Conservation (phyloP, 2,329 filamentous ascomycete genomes). For the Cladophialophora exuberans region DNA sequence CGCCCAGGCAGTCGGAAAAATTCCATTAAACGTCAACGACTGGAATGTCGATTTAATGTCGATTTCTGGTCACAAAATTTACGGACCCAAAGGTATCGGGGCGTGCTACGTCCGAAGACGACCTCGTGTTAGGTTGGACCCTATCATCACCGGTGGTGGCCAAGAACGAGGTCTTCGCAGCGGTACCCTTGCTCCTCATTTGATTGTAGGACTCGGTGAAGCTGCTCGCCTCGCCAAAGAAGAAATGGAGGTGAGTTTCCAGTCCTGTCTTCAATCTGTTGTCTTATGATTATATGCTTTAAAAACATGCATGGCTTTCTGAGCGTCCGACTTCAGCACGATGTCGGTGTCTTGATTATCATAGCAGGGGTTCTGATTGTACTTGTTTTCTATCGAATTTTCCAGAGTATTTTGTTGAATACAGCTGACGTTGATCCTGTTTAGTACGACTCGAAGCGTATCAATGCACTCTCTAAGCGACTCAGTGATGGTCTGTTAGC, state of each 20-base stretch:
- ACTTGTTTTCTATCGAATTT: constrained; percentile 1
- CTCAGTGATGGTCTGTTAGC: constrained; percentile 79
- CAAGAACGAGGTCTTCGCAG: constrained; percentile 95
- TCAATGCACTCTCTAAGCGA: constrained; percentile 80
- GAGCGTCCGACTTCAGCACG: constrained; percentile 65
- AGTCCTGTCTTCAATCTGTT: constrained; percentile 24
- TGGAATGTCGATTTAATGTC: constrained; percentile 99
- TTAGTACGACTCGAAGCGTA: constrained; percentile 89
- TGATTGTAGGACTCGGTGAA: constrained; percentile 92
- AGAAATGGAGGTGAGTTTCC: constrained; percentile 83
- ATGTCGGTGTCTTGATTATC: constrained; percentile 58
- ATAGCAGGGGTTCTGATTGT: constrained; percentile 69
- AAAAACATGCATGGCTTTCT: constrained; percentile 87
- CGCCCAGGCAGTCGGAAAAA: constrained; percentile 98
- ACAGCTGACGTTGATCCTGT: constrained; percentile 8
- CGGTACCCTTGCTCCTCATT: constrained; percentile 85
- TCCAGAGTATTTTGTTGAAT: not conserved
- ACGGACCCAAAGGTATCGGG: constrained; percentile 95
- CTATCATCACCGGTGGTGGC: constrained; percentile 93
- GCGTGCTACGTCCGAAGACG: constrained; percentile 94
- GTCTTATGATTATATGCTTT: constrained; percentile 76
- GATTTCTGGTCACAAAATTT: constrained; percentile 98
- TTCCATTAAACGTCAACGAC: constrained; percentile 92
- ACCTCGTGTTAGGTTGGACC: constrained; percentile 90
- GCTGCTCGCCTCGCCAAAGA: constrained; percentile 89